Conservation (phyloP, 1,139 yeast genomes). For the Lodderomyces theae region DNA sequence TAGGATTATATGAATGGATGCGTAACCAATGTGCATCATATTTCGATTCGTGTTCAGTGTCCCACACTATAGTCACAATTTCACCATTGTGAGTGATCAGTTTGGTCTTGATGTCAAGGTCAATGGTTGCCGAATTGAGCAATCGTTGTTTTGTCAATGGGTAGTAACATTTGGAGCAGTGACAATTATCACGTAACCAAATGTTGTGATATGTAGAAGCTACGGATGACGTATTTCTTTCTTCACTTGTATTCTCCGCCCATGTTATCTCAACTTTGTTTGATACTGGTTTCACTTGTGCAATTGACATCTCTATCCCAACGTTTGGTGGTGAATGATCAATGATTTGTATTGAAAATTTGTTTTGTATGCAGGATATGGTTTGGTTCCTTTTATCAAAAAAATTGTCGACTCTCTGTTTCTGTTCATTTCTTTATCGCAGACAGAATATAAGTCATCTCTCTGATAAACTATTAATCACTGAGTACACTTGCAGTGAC, state of each 20-base stretch:
- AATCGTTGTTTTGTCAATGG: conserved; percentile 62
- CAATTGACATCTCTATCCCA: too few species aligned
- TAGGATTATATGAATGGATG: conserved; percentile 60
- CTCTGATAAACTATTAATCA: too few species aligned
- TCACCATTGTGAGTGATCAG: conserved; percentile 20
- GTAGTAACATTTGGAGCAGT: conserved; percentile 59
- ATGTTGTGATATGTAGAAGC: conserved; percentile 46
- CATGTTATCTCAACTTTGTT: conserved; percentile 12
- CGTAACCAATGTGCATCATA: conserved; percentile 54
- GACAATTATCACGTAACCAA: conserved; percentile 74
- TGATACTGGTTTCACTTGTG: conserved; percentile 3
- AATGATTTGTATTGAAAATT: too few species aligned
- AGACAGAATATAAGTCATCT: too few species aligned
- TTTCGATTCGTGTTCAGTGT: conserved; percentile 40
- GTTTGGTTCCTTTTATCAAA: not conserved
- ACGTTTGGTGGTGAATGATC: too few species aligned
- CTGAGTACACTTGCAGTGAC: too few species aligned
- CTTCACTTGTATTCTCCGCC: too few species aligned
- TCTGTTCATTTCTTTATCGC: too few species aligned
- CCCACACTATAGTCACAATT: conserved; percentile 14
- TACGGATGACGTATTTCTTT: not conserved
- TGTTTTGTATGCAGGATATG: too few species aligned
- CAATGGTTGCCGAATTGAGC: conserved; percentile 56
- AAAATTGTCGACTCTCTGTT: too few species aligned
- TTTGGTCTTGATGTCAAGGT: conserved; percentile 44